A percentile compares a stretch with the other conserved stretches of the same genome.
phyloP scores from a whole-genome alignment of 1,284 basidiomycete species.

The Puccinia horiana region DNA sequence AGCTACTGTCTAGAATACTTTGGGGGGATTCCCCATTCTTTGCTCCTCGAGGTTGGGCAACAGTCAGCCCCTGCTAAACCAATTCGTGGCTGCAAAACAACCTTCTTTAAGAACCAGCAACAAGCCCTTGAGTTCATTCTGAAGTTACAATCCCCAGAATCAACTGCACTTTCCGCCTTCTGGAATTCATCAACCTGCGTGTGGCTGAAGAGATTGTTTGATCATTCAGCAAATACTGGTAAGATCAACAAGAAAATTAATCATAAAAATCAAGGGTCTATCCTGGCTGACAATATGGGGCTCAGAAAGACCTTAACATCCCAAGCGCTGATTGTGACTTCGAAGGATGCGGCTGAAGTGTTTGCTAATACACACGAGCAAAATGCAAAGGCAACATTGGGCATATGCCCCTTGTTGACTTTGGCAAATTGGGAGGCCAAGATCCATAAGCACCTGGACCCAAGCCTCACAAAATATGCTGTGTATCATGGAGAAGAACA shows the following conservation, averaged over 20 bases:
- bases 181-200: not conserved
- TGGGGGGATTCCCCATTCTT: conserved; percentile 4
- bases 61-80: not conserved
- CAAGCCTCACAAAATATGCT: not conserved
- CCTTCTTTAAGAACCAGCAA: not conserved
- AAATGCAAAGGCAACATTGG: not conserved
- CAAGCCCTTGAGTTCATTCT: conserved; percentile 13
- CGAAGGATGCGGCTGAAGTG: not conserved
- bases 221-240: not conserved
- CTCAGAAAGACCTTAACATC: conserved; percentile 7
- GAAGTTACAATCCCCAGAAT: conserved; percentile 1
- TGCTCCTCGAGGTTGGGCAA: not conserved
- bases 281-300: conserved; percentile 9
- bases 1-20: not conserved
- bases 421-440: conserved; percentile 9
- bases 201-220: not conserved
- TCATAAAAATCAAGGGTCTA: not conserved
- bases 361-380: conserved; percentile 4
- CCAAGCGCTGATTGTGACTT: conserved; percentile 5
- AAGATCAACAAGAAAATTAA: not conserved
- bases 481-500: conserved; percentile 11
- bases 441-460: conserved; percentile 6
- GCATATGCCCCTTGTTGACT: conserved; percentile 1
- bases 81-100: not conserved
- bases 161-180: not conserved